phyloP scores from a whole-genome alignment of 495 filamentous ascomycete genomes.

The Chaetomidium leptoderma region DNA sequence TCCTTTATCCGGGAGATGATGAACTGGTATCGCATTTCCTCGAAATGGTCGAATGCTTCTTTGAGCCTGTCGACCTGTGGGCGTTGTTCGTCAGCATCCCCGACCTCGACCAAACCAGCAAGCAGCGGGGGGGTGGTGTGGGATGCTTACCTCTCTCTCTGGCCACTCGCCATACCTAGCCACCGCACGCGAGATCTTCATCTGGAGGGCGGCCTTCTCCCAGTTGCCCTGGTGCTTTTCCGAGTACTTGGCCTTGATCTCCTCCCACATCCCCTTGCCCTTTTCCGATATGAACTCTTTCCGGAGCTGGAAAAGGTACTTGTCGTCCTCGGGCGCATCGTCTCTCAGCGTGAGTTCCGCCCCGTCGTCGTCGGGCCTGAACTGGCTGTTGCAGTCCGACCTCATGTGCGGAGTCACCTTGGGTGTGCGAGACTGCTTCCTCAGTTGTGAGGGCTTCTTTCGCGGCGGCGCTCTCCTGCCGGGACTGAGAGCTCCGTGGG shows the following conservation, averaged over 20 bases:
- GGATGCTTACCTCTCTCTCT: conserved; percentile 37
- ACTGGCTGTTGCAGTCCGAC: conserved; percentile 10
- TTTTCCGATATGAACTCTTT: conserved; percentile 43
- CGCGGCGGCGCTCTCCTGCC: conserved; percentile 25
- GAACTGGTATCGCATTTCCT: conserved; percentile 33
- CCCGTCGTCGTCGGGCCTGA: conserved; percentile 19
- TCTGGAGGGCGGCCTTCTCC: conserved; percentile 45
- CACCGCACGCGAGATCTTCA: conserved; percentile 47
- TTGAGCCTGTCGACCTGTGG: conserved; percentile 28
- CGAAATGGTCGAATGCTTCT: conserved; percentile 31
- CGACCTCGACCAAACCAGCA: not conserved
- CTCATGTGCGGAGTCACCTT: conserved; percentile 24
- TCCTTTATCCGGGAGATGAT: conserved; percentile 37
- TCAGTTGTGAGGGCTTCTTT: conserved; percentile 22
- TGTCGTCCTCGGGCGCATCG: conserved; percentile 46
- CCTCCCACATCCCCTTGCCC: conserved; percentile 52
- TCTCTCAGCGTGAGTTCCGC: conserved; percentile 35
- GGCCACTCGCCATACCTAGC: conserved; percentile 45
- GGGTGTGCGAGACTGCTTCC: conserved; percentile 23
- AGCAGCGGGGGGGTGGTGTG: not conserved
- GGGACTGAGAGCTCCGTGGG: conserved; percentile 29
- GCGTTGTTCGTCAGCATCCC: conserved; percentile 3
- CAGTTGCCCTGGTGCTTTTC: conserved; percentile 38
- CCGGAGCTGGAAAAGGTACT: conserved; percentile 41
- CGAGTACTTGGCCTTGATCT: conserved; percentile 45